Base-by-base conservation (phyloP, 2,329 filamentous ascomycete species). In the Fusarium praegraminearum region DNA sequence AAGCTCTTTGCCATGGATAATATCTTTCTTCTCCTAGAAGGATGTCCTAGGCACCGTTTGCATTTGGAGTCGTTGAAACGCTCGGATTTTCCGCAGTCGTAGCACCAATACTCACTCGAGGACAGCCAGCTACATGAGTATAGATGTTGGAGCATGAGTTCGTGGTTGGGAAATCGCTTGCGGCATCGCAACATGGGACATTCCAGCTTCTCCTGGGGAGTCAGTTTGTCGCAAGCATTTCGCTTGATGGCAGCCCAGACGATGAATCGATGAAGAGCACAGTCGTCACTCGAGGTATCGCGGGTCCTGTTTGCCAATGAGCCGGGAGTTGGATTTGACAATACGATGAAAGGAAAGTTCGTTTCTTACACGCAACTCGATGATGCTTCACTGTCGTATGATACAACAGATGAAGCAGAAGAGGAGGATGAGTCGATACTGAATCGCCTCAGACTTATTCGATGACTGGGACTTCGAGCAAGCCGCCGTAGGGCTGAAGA, bases 241-340 rank as follows among this genome's bases (percentile, higher is more conserved):
- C 85, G 84, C 75, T 85, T 84, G 67, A 87, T 80, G 46, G 86
- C 86, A 35, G 82, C 83, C 86, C 86, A 88, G 53, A 85, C 84
- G 69, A 88, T 83, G 76, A 88, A 88, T 60, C 83, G 80, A 70
- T 87, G 81, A 45, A 84, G 80, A 22, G 83, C 83, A 72, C 86
- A 87, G 70, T 86, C 84, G 62, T 86, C 81, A 32, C 78, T 79
- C 13, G 80, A 76, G 24, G 81, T 82, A 47, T 83, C 80, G 64
- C 81, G 82, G 68, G 80, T 81, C 45, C 85, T 86, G 38, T 46
- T 55, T 51, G 38, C 43, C 45, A 67, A 62, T 71, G 62, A 72
- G 71, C 57, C 62, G 51, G 35, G 32, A 49, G 43, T 40, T 41
- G 51, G 20, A 32, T 36, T 30, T 55, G 33, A 36, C 41, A 20